phyloP scores from a whole-genome alignment of 345 rosid genomes.

The Murraya paniculata region DNA sequence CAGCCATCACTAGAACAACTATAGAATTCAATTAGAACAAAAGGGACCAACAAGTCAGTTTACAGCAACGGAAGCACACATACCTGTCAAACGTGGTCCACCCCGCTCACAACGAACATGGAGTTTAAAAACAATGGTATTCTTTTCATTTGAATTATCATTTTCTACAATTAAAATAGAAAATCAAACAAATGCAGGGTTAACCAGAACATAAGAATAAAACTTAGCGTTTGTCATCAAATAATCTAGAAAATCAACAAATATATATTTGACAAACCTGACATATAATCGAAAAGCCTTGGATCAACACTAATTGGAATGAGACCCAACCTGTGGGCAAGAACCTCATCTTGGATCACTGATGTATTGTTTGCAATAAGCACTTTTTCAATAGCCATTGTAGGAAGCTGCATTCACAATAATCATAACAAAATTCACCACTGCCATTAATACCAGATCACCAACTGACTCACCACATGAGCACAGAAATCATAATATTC shows the following conservation, averaged over 20 bases:
- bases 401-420: conserved; percentile 56
- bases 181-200: neutral
- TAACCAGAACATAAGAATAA: neutral
- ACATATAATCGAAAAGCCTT: conserved; percentile 75
- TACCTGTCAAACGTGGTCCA: conserved; percentile 59
- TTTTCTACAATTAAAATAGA: conserved; percentile 42
- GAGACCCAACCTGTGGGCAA: conserved; percentile 92
- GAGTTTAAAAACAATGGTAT: conserved; percentile 90
- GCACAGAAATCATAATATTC: neutral
- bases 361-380: conserved; percentile 88
- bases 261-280: conserved; percentile 44
- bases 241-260: neutral
- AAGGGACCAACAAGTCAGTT: neutral
- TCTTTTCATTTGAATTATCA: conserved; percentile 81
- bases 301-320: conserved; percentile 84
- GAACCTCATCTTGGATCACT: conserved; percentile 83
- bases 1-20: neutral
- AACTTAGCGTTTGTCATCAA: neutral
- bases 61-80: conserved; percentile 1
- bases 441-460: neutral
- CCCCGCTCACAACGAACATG: conserved; percentile 55
- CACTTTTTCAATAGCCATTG: conserved; percentile 96
- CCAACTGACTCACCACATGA: neutral
- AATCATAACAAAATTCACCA: conserved; percentile 9
- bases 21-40: neutral